Base-by-base conservation (phyloP, 352 stramenopile species). In the Phytophthora cryptogea region DNA sequence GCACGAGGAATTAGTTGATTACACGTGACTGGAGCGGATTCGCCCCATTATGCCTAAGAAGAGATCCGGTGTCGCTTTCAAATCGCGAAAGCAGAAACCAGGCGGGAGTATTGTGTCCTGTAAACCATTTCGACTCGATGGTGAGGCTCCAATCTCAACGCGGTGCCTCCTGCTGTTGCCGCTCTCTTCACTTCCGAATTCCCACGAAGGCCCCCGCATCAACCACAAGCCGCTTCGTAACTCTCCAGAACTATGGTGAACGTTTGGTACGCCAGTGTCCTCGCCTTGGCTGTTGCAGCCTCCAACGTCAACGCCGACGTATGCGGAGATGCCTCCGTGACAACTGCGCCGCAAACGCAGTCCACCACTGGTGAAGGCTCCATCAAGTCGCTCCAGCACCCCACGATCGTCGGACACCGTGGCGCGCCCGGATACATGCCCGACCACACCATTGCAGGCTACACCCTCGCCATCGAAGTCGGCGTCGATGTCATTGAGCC, bases 401-500 rank as follows among this genome's bases (percentile, higher is more conserved):
- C 83, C 7, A 73, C 82, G 7, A 88, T 91, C 33, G 66, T 89
- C 23, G 88, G 70, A 10, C 92, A 98, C 76, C 88, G 92, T 11
- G 92, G 90, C 5, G 90, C 91, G 2, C 86, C 87, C 0, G 90
- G 82, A 20, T 94, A 97, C 69, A 60, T 98, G 20, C 91, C 93
- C 5, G 89, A 98, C 59, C 89, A 97, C 65, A 95, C 93, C 30
- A 71, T 97, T 57, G 72, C 80, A 50, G 83, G 80, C 13, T 98
- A 98, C 72, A 88, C 82, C 44, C 70, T 97, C 9, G 91, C 91
- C 44, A 83, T 97, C 28, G 77, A 97, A 58, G 73, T 90, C 6
- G 89, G 89, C n/a, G 81, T 94, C 11, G 87, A 97, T 64, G 95
- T 90, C 50, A 97, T 97, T 36, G 90, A 98, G 71, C 85, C 90